Conservation (phyloP, 345 rosid species). For the Eucalyptus viminalis region DNA sequence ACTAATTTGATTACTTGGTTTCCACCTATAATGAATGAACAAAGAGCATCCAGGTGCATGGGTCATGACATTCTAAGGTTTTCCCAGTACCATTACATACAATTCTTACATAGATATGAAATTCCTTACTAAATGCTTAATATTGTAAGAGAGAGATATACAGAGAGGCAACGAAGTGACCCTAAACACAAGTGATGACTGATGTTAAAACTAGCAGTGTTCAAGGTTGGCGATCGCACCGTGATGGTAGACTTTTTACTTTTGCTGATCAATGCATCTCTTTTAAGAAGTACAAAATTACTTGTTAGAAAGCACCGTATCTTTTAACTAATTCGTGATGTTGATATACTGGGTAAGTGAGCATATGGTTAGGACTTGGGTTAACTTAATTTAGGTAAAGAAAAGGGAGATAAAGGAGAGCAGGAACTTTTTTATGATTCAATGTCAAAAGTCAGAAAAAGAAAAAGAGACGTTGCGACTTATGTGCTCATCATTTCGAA, state of each 20-base stretch:
- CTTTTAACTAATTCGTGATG: not conserved
- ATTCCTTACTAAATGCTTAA: not conserved
- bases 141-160: not conserved
- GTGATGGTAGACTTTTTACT: fast-evolving
- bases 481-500: not conserved
- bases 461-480: not conserved
- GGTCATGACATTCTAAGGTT: not conserved
- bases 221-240: fast-evolving
- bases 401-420: not conserved
- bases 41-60: not conserved
- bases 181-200: not conserved
- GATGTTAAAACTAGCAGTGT: not conserved
- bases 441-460: not conserved
- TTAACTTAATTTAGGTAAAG: not conserved
- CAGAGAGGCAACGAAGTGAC: fast-evolving
- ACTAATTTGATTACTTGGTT: not conserved
- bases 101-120: not conserved
- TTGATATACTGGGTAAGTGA: not conserved
- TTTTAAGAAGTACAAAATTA: not conserved
- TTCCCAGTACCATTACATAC: not conserved
- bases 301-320: not conserved
- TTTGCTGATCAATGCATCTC: fast-evolving
- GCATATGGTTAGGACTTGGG: not conserved
- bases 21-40: not conserved
- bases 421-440: not conserved